Evolutionary conservation across 2,329 filamentous ascomycete genomes (phyloP), one percentile per base, ranked within the genome.

Genomic region (Colletotrichum falcatum): DNA sequence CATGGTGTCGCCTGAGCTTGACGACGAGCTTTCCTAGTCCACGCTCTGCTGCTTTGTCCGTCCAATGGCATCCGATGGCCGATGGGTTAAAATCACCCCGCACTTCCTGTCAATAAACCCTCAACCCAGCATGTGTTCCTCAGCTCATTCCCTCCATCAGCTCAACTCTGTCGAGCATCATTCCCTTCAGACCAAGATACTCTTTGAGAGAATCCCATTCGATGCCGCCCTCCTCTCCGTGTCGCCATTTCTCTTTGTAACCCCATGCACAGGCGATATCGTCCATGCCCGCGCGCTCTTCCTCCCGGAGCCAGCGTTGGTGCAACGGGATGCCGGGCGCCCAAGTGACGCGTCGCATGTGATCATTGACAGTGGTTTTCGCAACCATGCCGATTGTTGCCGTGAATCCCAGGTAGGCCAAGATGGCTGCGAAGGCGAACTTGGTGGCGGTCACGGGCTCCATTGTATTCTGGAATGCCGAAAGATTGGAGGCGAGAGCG

Each of bases 261-360:
- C 96, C 96, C 94, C 96, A 99, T 0, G 94, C 92, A 74, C 91
- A 89, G 0, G 95, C 94, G 67, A 99, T 89, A 77, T 89, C 90
- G 83, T 99, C 96, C 73, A 97, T 84, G 0, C 94, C 94, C 4
- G 91, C 92, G 30, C 96, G 87, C 84, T 99, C 95, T 73, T 97
- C 94, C 79, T 98, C 96, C 42, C 94, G 87, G 64, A 97, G 80
- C 93, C 95, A 98, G 18, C 96, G 88, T 76, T 94, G 88, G 72
- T 92, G 88, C 73, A 98, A 83, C 28, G 93, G 92, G 42, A 94
- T 91, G 14, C 96, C 96, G 0, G 90, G 89, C 11, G 92, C 87
- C 96, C 96, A 99, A 2, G 94, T 95, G 6, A 98, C 94, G 26
- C 96, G 90, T 76, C 92, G 91, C 93, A 98, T 97, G 81, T 98